Percentiles rank a stretch among this genome's conserved stretches.
Evolutionary conservation across 192 early-diverging fungal species (phyloP).

Genomic region (Backusella sp.): DNA sequence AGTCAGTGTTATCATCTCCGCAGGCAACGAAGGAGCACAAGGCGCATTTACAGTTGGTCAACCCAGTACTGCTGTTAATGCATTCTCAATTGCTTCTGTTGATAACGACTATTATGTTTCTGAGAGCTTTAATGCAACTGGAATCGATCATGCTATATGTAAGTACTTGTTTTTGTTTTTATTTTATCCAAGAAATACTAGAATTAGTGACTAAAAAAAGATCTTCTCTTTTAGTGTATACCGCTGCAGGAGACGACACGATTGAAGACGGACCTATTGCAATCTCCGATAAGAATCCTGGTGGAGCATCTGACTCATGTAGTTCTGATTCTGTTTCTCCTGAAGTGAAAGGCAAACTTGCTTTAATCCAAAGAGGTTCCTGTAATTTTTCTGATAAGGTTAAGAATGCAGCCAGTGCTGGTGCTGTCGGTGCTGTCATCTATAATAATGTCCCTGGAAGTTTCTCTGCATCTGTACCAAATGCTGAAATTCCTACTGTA

Average conservation of each 20-base stretch:
- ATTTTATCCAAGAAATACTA: too few relatives aligned
- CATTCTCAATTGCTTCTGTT: slow-evolving; percentile 58
- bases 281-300: slow-evolving; percentile 38
- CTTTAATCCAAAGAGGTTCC: slow-evolving; percentile 65
- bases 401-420: slow-evolving; percentile 51
- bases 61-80: slow-evolving; percentile 54
- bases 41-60: slow-evolving; percentile 57
- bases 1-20: slow-evolving; percentile 52
- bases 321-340: slow-evolving; percentile 31
- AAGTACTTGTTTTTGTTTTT: not conserved
- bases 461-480: slow-evolving; percentile 28
- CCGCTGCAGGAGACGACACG: slow-evolving; percentile 1
- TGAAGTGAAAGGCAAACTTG: slow-evolving; percentile 49
- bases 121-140: slow-evolving; percentile 15
- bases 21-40: slow-evolving; percentile 62
- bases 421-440: slow-evolving; percentile 64
- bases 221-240: not conserved
- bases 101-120: slow-evolving; percentile 43
- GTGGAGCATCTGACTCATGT: slow-evolving; percentile 56
- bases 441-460: slow-evolving; percentile 46
- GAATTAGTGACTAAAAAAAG: not conserved
- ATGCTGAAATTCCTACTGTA: slow-evolving; percentile 50
- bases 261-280: slow-evolving; percentile 38
- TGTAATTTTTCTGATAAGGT: slow-evolving; percentile 70
- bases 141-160: not conserved